phyloP scores from a whole-genome alignment of 345 rosid species.

The Euclidium syriacum region DNA sequence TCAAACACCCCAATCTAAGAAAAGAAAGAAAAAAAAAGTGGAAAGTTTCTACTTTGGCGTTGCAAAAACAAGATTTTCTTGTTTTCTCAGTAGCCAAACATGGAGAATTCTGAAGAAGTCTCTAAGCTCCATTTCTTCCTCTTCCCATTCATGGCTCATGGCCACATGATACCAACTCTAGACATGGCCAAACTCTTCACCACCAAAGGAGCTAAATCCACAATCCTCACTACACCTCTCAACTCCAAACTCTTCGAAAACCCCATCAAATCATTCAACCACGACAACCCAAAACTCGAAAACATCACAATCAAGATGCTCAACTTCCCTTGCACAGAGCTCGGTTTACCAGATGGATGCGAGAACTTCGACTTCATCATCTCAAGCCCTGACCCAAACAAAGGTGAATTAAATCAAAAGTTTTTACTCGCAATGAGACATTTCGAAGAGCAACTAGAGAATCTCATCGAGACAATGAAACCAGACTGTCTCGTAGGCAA shows the following conservation, averaged over 20 bases:
- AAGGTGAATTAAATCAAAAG: conserved; percentile 7
- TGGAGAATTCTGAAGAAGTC: conserved; percentile 17
- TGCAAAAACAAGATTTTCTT: neutral
- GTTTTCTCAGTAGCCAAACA: conserved; percentile 15
- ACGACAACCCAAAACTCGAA: conserved; percentile 13
- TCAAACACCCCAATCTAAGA: neutral
- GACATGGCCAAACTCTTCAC: conserved; percentile 58
- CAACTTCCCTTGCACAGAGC: conserved; percentile 38
- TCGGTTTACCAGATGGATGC: conserved; percentile 43
- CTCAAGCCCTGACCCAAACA: neutral
- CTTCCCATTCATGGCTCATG: conserved; percentile 53
- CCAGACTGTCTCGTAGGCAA: conserved; percentile 57
- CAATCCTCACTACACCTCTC: conserved; percentile 47
- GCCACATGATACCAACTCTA: conserved; percentile 48
- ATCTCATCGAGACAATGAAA: conserved; percentile 30
- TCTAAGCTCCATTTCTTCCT: conserved; percentile 34
- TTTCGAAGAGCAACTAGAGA: conserved; percentile 42
- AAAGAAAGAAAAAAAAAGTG: neutral
- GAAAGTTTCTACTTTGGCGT: neutral
- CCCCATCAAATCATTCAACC: conserved; percentile 26
- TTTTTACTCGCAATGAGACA: conserved; percentile 29
- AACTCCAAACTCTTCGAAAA: conserved; percentile 26
- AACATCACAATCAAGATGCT: conserved; percentile 30
- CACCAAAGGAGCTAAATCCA: conserved; percentile 33
- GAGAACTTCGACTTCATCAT: conserved; percentile 35